phyloP scores from a whole-genome alignment of 78 protist genomes.

The Trichosphaerium sp. region DNA sequence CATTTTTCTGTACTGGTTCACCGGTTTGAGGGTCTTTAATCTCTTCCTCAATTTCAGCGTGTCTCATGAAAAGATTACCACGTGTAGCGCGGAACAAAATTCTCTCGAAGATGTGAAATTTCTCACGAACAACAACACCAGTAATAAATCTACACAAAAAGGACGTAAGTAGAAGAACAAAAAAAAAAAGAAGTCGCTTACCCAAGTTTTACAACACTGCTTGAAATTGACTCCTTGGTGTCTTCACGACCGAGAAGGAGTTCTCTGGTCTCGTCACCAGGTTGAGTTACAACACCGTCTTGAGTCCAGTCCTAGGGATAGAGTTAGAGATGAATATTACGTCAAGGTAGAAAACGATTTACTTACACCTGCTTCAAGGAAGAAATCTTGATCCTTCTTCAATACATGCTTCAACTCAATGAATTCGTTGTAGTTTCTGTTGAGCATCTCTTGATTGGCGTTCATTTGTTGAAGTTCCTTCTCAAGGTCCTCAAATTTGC shows the following conservation, averaged over 20 bases:
- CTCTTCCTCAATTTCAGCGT: background rate
- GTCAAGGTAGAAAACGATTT: background rate
- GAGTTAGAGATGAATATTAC: background rate
- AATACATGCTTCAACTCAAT: conserved; percentile 18
- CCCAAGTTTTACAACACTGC: background rate
- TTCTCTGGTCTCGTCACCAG: background rate
- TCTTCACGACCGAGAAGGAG: background rate
- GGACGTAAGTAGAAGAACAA: background rate
- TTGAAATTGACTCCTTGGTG: background rate
- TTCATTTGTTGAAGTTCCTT: conserved; percentile 10
- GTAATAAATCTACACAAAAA: conserved; percentile 11
- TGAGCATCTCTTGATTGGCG: conserved; percentile 6
- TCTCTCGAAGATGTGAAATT: conserved; percentile 17
- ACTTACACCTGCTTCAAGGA: conserved; percentile 5
- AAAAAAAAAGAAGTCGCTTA: background rate
- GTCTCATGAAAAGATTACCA: conserved; percentile 46
- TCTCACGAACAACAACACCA: conserved; percentile 12
- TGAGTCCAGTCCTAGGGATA: too few relatives aligned
- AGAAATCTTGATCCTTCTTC: background rate
- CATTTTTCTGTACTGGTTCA: conserved; percentile 4
- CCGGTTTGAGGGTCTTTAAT: background rate
- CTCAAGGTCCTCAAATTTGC: background rate
- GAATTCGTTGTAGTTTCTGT: background rate
- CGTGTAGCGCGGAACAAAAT: conserved; percentile 46
- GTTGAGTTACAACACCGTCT: too few relatives aligned